These are phyloP conservation scores for Solanum hybrid DNA, from an alignment of 305 asterid genomes.

Conservation along the genomic window DNA sequence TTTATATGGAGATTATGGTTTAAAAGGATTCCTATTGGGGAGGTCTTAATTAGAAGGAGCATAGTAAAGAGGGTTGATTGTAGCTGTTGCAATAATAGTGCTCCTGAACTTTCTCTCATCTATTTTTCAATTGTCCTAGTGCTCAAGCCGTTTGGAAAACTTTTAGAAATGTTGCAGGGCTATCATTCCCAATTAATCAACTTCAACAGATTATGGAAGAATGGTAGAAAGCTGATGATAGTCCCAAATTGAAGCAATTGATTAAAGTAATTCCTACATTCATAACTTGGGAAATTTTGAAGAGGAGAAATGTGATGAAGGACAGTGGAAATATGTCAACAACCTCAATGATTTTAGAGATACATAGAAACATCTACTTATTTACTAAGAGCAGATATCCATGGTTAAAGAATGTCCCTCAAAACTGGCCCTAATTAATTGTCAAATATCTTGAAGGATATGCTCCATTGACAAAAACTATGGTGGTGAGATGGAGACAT, in stretches of 20 bases:
- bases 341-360: not conserved
- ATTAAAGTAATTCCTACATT: not conserved
- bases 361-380: too few relatives aligned
- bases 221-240: not conserved
- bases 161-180: not conserved
- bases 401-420: not conserved
- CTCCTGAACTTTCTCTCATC: not conserved
- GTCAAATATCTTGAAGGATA: not conserved
- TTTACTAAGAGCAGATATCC: not conserved
- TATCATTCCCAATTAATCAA: too few relatives aligned
- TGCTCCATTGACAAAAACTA: too few relatives aligned
- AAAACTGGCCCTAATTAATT: not conserved
- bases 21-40: not conserved
- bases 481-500: not conserved
- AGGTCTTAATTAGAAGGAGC: too few relatives aligned
- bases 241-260: not conserved
- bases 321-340: not conserved
- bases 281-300: not conserved
- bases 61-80: not conserved
- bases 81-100: not conserved
- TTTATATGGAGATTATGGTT: not conserved
- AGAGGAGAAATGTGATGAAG: not conserved
- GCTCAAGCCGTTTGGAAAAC: not conserved
- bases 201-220: not conserved
- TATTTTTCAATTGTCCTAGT: not conserved